These are phyloP conservation scores for Chaetomium sp. DNA, from an alignment of 2,329 filamentous ascomycete genomes.

Conservation along the genomic window DNA sequence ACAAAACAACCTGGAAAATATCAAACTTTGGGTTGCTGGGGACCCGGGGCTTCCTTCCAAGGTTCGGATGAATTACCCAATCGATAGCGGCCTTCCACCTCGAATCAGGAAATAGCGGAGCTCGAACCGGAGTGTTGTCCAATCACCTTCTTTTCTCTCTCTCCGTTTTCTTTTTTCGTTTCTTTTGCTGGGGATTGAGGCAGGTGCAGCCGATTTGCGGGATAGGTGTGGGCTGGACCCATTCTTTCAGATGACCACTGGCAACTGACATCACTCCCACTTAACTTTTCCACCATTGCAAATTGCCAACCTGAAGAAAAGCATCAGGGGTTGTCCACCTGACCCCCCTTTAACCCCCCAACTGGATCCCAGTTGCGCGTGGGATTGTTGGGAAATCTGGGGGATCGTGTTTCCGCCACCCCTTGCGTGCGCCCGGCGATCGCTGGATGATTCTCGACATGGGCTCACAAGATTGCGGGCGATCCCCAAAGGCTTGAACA, in stretches of 20 bases:
- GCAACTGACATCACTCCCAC: slow-evolving; percentile 4
- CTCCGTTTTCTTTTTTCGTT: not conserved
- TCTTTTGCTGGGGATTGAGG: not conserved
- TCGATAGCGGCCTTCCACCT: not conserved
- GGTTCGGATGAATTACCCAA: not conserved
- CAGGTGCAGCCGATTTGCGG: not conserved
- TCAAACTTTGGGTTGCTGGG: no score
- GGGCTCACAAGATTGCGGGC: slow-evolving; percentile 19
- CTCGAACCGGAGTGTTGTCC: not conserved
- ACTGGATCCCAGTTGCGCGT: not conserved
- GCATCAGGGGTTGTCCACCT: slow-evolving; percentile 5
- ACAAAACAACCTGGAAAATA: no score
- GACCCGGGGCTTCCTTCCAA: no score
- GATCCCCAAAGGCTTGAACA: slow-evolving; percentile 2
- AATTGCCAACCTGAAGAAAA: slow-evolving; percentile 5
- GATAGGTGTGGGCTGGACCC: not conserved
- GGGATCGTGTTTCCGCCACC: slow-evolving; percentile 16
- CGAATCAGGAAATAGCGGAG: not conserved
- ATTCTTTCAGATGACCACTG: not conserved
- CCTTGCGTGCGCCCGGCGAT: slow-evolving; percentile 14
- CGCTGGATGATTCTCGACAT: slow-evolving; percentile 14
- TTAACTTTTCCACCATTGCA: not conserved
- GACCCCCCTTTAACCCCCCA: slow-evolving; percentile 3
- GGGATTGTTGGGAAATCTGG: slow-evolving; percentile 19
- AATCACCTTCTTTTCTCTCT: no score